Percentiles rank a stretch among this genome's conserved stretches.
These are phyloP conservation scores for Oidium heveae DNA, from an alignment of 2,329 filamentous ascomycete genomes.

Conservation along the genomic window DNA sequence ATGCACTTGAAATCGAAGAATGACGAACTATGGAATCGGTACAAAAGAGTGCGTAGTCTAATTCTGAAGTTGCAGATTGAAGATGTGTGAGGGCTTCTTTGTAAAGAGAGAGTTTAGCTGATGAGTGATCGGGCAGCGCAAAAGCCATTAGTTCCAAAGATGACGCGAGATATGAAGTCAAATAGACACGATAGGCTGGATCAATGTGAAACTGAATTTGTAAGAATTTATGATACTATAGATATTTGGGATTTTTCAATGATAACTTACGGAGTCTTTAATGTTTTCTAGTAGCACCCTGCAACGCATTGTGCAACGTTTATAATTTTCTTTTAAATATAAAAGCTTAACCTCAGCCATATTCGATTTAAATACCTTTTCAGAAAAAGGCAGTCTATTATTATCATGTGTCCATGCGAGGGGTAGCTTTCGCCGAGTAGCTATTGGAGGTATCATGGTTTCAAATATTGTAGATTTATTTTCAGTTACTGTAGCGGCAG, in stretches of 20 bases:
- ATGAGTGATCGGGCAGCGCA: slow-evolving; percentile 7
- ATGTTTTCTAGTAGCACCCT: slow-evolving; percentile 10
- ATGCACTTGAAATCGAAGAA: slow-evolving; percentile 3
- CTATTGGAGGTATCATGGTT: neutral
- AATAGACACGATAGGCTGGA: slow-evolving; percentile 11
- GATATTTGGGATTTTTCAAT: neutral
- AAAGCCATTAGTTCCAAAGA: slow-evolving; percentile 11
- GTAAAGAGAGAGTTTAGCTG: slow-evolving; percentile 11
- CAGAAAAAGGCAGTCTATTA: slow-evolving; percentile 8
- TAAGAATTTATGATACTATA: neutral
- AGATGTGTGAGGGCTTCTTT: slow-evolving; percentile 10
- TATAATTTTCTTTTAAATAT: slow-evolving; percentile 11
- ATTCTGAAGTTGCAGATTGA: slow-evolving; percentile 7
- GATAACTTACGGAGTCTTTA: slow-evolving; percentile 10
- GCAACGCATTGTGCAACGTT: slow-evolving; percentile 11
- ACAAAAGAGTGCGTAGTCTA: slow-evolving; percentile 7
- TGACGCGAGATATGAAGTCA: slow-evolving; percentile 13
- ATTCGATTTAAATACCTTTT: slow-evolving; percentile 10
- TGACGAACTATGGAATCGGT: slow-evolving; percentile 3
- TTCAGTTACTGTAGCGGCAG: neutral
- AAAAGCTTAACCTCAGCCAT: slow-evolving; percentile 12
- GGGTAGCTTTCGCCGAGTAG: slow-evolving; percentile 2
- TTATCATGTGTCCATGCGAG: slow-evolving; percentile 6
- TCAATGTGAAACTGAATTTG: slow-evolving; percentile 2
- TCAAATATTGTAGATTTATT: neutral